phyloP scores from a whole-genome alignment of 1,284 basidiomycete genomes.

The Sanghuangporus sanghuang region DNA sequence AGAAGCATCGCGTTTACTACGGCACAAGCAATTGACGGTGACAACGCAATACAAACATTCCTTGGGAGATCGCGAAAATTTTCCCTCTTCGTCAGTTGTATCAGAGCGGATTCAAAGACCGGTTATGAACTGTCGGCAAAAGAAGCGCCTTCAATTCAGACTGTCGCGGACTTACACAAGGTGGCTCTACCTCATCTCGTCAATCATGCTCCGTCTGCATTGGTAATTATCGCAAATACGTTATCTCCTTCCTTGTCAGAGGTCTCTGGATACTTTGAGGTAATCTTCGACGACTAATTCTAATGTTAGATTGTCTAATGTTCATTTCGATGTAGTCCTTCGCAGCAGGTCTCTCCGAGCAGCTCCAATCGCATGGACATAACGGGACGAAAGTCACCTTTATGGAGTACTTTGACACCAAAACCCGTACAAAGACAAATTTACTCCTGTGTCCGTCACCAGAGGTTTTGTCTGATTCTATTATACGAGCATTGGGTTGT shows the following conservation, averaged over 20 bases:
- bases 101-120: background rate
- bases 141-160: background rate
- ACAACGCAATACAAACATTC: background rate
- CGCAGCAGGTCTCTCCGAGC: background rate
- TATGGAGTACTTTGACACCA: constrained; percentile 12
- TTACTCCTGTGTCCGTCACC: background rate
- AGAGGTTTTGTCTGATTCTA: constrained; percentile 2
- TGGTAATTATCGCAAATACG: constrained; percentile 1
- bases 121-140: background rate
- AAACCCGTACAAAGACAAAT: background rate
- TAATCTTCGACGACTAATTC: background rate
- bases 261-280: background rate
- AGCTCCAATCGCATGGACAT: background rate
- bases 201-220: background rate
- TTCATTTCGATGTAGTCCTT: constrained; percentile 1
- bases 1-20: background rate
- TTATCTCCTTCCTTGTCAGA: background rate
- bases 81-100: background rate
- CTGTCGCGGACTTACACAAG: constrained; percentile 6
- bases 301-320: background rate
- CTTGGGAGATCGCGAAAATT: background rate
- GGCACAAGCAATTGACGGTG: background rate
- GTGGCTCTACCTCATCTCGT: constrained; percentile 1
- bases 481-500: constrained; percentile 1
- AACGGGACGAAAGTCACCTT: background rate